Evolutionary conservation across 1,139 yeast genomes (phyloP).

Genomic region (Geotrichum histeridarum): DNA sequence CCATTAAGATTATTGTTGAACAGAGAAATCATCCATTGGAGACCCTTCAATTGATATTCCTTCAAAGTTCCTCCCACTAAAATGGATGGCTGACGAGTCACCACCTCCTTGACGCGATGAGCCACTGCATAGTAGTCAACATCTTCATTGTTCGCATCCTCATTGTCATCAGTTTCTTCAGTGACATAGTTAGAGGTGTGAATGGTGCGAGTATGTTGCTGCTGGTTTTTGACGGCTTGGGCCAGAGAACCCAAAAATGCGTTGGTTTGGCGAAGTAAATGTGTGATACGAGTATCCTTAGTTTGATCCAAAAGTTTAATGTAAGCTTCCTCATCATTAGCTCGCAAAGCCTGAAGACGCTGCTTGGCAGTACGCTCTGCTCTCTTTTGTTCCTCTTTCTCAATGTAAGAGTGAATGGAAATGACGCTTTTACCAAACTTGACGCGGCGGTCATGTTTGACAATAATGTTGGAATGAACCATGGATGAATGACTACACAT

Average conservation of each 20-base stretch:
- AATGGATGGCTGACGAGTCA: slow-evolving; percentile 74
- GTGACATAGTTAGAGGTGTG: slow-evolving; percentile 22
- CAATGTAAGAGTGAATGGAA: slow-evolving; percentile 64
- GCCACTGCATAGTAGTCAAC: slow-evolving; percentile 93
- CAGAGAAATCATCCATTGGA: slow-evolving; percentile 97
- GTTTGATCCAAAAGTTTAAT: slow-evolving; percentile 92
- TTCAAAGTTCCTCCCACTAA: slow-evolving; percentile 89
- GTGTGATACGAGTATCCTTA: slow-evolving; percentile 95
- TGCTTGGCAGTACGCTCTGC: slow-evolving; percentile 90
- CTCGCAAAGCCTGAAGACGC: slow-evolving; percentile 93
- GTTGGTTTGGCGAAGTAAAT: slow-evolving; percentile 85
- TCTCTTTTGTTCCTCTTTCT: slow-evolving; percentile 83
- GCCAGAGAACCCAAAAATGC: slow-evolving; percentile 85
- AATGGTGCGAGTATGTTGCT: slow-evolving; percentile 37
- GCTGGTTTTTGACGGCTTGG: slow-evolving; percentile 84
- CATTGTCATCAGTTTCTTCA: slow-evolving; percentile 31
- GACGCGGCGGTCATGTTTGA: slow-evolving; percentile 15
- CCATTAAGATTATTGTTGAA: slow-evolving; percentile 92
- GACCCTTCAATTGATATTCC: slow-evolving; percentile 89
- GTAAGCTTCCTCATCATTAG: slow-evolving; percentile 97
- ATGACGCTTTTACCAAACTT: slow-evolving; percentile 43
- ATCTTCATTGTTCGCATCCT: slow-evolving; percentile 47
- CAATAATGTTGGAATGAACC: slow-evolving; percentile 9
- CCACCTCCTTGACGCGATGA: slow-evolving; percentile 76
- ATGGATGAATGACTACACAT: slow-evolving; percentile 14